Evolutionary conservation across 2,329 filamentous ascomycete genomes (phyloP).

Genomic region (Pseudonectria foliicola): DNA sequence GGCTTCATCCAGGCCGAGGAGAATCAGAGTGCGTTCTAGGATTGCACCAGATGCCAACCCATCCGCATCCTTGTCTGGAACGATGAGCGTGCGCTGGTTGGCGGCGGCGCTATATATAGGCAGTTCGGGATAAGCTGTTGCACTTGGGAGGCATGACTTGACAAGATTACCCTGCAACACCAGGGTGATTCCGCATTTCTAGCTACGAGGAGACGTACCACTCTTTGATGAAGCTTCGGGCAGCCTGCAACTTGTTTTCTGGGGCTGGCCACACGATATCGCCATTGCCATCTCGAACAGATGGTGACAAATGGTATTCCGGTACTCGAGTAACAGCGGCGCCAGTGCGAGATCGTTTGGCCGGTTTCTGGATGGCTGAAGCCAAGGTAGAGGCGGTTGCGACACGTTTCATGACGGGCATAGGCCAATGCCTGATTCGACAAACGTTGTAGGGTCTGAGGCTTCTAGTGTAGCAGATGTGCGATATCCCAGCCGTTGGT

Average conservation of each 20-base stretch:
- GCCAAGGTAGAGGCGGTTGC: neutral
- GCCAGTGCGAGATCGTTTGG: constrained; percentile 4
- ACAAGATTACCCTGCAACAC: too few species aligned
- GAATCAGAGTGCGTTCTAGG: constrained; percentile 49
- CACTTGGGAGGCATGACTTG: neutral
- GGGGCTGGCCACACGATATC: constrained; percentile 56
- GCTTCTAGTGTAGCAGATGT: too few species aligned
- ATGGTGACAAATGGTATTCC: constrained; percentile 10
- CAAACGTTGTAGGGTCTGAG: too few species aligned
- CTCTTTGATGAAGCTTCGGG: constrained; percentile 48
- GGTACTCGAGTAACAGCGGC: neutral
- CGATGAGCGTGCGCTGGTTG: constrained; percentile 47
- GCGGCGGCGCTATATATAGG: constrained; percentile 37
- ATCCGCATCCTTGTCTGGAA: constrained; percentile 65
- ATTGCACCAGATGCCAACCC: constrained; percentile 59
- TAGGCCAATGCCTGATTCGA: too few species aligned
- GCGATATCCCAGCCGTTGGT: too few species aligned
- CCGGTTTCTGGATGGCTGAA: neutral
- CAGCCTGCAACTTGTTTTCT: constrained; percentile 44
- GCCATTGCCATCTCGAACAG: constrained; percentile 32
- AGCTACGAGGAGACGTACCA: constrained; percentile 35
- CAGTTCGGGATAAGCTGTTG: constrained; percentile 4
- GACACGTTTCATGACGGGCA: neutral
- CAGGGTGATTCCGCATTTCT: neutral
- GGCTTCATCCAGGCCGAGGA: constrained; percentile 47